A percentile compares a stretch with the other conserved stretches of the same genome.
These are phyloP conservation scores for Monosporascus sp. DNA, from an alignment of 2,329 filamentous ascomycete genomes.

Conservation along the genomic window DNA sequence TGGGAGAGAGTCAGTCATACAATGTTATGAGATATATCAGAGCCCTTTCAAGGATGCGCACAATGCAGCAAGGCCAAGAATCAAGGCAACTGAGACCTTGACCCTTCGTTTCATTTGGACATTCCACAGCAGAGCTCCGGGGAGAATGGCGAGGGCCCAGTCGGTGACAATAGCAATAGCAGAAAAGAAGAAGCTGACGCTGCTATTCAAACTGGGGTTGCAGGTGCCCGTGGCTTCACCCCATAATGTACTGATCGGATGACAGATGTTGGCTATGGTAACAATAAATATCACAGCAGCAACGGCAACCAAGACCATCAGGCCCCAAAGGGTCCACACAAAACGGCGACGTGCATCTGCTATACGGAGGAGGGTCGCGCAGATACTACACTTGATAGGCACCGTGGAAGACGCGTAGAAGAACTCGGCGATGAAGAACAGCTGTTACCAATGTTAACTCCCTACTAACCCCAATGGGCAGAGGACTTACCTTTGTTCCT, in stretches of 20 bases:
- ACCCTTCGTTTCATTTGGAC: slow-evolving; percentile 37
- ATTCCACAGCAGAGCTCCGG: slow-evolving; percentile 32
- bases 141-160: slow-evolving; percentile 30
- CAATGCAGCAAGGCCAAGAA: slow-evolving; percentile 39
- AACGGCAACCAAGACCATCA: slow-evolving; percentile 15
- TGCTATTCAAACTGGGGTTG: slow-evolving; percentile 22
- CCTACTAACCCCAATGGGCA: background rate
- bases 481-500: slow-evolving; percentile 15
- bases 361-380: slow-evolving; percentile 25
- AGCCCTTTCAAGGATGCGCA: slow-evolving; percentile 14
- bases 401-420: slow-evolving; percentile 29
- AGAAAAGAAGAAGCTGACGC: slow-evolving; percentile 28
- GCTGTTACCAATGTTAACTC: slow-evolving; percentile 12
- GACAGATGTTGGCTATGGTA: slow-evolving; percentile 24
- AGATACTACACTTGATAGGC: slow-evolving; percentile 25
- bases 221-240: slow-evolving; percentile 23
- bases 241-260: slow-evolving; percentile 25
- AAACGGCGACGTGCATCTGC: slow-evolving; percentile 23
- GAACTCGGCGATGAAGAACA: slow-evolving; percentile 32
- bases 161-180: slow-evolving; percentile 31
- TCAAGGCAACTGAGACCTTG: slow-evolving; percentile 37
- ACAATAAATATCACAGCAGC: slow-evolving; percentile 23
- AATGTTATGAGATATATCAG: too few species aligned
- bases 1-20: slow-evolving; percentile 9
- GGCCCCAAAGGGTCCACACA: slow-evolving; percentile 19